Evolutionary conservation across 148 eudicot genomes (phyloP), one percentile per base, ranked within the genome.

Genomic region (Cornus suecica): DNA sequence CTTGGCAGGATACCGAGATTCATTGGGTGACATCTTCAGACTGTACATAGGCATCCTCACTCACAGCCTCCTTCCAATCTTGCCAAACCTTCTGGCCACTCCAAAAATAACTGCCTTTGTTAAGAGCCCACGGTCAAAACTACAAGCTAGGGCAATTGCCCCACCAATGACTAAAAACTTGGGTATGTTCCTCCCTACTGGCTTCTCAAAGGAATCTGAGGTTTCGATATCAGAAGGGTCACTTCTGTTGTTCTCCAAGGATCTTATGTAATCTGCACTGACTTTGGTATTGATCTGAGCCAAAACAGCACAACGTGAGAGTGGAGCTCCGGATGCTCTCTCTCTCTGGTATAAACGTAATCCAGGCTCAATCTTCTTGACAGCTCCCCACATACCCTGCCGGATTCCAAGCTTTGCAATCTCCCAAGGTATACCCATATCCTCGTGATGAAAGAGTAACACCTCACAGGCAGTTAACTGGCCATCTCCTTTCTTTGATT

Each of bases 361-460:
- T 24, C 85, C 91, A 58, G 86, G 85, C 13, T 86, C 89, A 26
- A 88, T 77, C 77, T 86, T 88, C 82, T 86, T 86, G 37, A 88
- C 91, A 63, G 91, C 86, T 65, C 91, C 91, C 91, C 91, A 88
- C 91, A 88, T 88, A 25, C 89, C 91, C 76, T 88, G 89, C 8
- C 88, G 76, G 13, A 88, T 60, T 7, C 91, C 91, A 32, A 88
- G 86, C 66, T 86, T 88, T 41, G 91, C 91, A 23, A 88, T 71
- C 65, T 88, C 91, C 89, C 87, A 76, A 45, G 91, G 91, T 13
- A 88, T 88, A 22, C 91, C 89, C 91, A 88, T 88, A 48, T 86
- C 89, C 77, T 88, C 91, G 23, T 88, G 81, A 71, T 88, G 91
- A 76, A 88, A 84, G 2, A 88, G 84, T 10, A 86, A 51, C 25